Base-by-base conservation (phyloP, 257 asterid genomes). In the Linaria vulgaris region DNA sequence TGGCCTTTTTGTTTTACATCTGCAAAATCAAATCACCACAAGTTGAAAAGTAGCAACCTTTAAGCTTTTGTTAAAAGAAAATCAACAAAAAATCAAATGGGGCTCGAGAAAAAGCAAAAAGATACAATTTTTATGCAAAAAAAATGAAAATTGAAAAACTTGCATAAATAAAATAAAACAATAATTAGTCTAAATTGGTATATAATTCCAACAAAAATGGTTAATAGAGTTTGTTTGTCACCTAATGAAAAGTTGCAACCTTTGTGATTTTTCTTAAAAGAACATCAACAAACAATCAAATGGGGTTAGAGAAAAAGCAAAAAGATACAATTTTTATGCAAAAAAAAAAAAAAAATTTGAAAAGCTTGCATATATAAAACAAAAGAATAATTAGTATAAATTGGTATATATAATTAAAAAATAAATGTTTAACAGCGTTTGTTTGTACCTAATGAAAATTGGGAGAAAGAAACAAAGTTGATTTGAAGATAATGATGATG, bases 21-120 rank as follows among this genome's bases (percentile, higher is more conserved):
- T 38, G 50, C 25, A 51, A 62, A 55, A 27, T 46, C 44, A 56
- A 59, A 37, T 31, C 59, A 37, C 48, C 46, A 64, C 69, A 76
- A 70, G 70, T 73, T 66, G 59, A 74, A 83, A 81, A 78, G 79
- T 74, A 69, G 75, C 81, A 81, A 73, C 57, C 76, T 77, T 82
- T 54, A 71, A 25, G 61, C 59, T 63, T 46, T 44, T 59, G 67
- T 53, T 25, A 4, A 12, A 66, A 34, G 51, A 46, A 61, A 61
- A 45, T 16, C 53, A 60, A 67, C 24, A 55, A 52, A 67, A 37
- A 10, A 54, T 21, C 15, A 68, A 45, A 52, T 69, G 80, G 80
- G 80, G 41, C 19, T 64, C 22, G 49, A 12, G 34, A 21, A 65
- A 69, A 54, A 6, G 66, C 69, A 22, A 24, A 76, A 63, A 62